A percentile compares a stretch with the other conserved stretches of the same genome.
These are phyloP conservation scores for Backusella liffmaniae DNA, from an alignment of 192 early-diverging fungal species.

Conservation along the genomic window DNA sequence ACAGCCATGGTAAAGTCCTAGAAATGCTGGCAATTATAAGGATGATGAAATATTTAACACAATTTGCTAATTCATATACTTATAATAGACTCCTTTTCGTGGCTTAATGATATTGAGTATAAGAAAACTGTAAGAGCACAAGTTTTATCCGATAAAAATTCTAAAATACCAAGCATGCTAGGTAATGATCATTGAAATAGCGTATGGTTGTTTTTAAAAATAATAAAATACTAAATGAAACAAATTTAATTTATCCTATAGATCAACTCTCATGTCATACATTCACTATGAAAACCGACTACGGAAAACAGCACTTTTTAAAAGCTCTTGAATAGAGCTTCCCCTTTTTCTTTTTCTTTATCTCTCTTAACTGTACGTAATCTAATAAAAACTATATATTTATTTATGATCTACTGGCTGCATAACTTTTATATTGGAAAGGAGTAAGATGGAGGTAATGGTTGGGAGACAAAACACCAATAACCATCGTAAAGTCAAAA, in stretches of 20 bases:
- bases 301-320: neutral
- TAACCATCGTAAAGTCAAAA: neutral
- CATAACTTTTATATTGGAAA: neutral
- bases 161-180: constrained; percentile 1
- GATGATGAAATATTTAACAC: neutral
- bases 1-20: neutral
- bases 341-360: neutral
- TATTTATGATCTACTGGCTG: neutral
- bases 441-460: neutral
- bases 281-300: neutral
- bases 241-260: neutral
- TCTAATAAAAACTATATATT: neutral
- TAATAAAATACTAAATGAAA: too few species aligned
- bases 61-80: neutral
- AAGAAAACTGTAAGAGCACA: neutral
- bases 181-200: neutral
- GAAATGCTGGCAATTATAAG: neutral
- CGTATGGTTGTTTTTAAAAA: neutral
- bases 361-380: neutral
- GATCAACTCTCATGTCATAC: constrained; percentile 3
- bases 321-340: neutral
- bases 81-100: neutral
- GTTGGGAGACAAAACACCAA: neutral
- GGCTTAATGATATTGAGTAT: neutral
- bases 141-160: neutral